phyloP scores from a whole-genome alignment of 495 filamentous ascomycete species.

The Paragyromitra xinjiangensis region DNA sequence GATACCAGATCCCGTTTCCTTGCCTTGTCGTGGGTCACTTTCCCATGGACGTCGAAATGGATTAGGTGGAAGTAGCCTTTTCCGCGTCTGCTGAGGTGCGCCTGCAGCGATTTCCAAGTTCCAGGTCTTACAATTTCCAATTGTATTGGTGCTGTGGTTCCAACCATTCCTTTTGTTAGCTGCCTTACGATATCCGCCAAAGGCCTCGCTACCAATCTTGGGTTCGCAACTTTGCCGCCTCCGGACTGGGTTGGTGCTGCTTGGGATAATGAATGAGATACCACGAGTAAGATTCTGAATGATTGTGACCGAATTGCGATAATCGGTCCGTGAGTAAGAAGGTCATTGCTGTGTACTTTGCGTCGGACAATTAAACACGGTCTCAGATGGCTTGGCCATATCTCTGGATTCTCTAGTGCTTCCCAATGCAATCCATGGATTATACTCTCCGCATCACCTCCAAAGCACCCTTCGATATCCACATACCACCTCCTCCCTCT shows the following conservation, averaged over 20 bases:
- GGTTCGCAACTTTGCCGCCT: conserved; percentile 13
- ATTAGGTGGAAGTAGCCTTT: conserved; percentile 43
- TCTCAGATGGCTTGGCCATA: conserved; percentile 34
- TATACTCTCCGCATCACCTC: conserved; percentile 8
- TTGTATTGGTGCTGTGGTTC: conserved; percentile 20
- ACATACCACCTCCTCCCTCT: conserved; percentile 35
- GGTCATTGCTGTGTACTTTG: conserved; percentile 23
- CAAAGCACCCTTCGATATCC: conserved; percentile 36
- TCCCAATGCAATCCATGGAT: conserved; percentile 48
- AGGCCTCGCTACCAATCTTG: conserved; percentile 29
- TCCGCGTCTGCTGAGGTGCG: conserved; percentile 10
- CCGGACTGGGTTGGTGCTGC: background rate
- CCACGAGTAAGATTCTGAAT: conserved; percentile 43
- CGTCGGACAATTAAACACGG: conserved; percentile 39
- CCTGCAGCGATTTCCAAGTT: conserved; percentile 37
- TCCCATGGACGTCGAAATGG: conserved; percentile 44
- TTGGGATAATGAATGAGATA: conserved; percentile 23
- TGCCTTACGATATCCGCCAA: conserved; percentile 33
- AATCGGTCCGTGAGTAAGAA: conserved; percentile 19
- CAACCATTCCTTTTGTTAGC: conserved; percentile 11
- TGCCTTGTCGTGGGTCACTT: conserved; percentile 13
- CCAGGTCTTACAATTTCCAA: conserved; percentile 45
- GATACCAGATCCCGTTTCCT: conserved; percentile 20
- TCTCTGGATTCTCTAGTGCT: conserved; percentile 35
- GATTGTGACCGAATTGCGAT: conserved; percentile 18